Evolutionary conservation across 805 yeast genomes (phyloP), one percentile per base, ranked within the genome.

Genomic region (Zygosaccharomyces gambellarensis): DNA sequence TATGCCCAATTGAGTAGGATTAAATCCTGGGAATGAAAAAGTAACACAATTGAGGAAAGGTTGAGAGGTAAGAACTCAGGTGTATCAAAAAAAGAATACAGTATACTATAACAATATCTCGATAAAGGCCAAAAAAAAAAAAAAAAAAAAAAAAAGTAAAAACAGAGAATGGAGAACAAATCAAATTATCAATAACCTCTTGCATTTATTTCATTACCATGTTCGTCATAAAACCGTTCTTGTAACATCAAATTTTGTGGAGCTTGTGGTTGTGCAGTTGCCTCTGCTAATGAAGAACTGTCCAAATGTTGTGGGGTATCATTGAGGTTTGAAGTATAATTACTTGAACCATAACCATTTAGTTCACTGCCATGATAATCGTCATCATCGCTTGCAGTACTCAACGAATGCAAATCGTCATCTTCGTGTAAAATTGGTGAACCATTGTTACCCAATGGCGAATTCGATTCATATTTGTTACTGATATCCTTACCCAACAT

Each of bases 401-500:
- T 43, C 22, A 42, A 39, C 3, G 50, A 36, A 17, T 41, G 55
- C 8, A 47, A 44, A 23, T 47, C 50, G 9, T 41, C 45, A 36
- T 49, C 52, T 14, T 46, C 51, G 11, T 45, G 43, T 39, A 46
- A 29, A 21, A 52, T 47, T 5, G 49, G 47, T 14, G 51, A 48
- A 38, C 49, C 50, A 9, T 38, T 36, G 17, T 47, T 48, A 19
- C 61, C 58, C 11, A 56, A 46, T 7, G 64, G 62, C 5, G 61
- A 55, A 29, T 52, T 56, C 8, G 60, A 55, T n/a, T 53, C 59
- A 51, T 57, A 59, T 14, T 52, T 50, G 34, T 54, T 57, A 45
- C 56, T 53, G 32, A 50, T 50, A 44, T 59, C 55, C 44, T 62
- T 64, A 39, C 71, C 71, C 46, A 67, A 44, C 23, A 65, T 38